phyloP scores from a whole-genome alignment of 495 filamentous ascomycete genomes.

The Xylaria castorea region DNA sequence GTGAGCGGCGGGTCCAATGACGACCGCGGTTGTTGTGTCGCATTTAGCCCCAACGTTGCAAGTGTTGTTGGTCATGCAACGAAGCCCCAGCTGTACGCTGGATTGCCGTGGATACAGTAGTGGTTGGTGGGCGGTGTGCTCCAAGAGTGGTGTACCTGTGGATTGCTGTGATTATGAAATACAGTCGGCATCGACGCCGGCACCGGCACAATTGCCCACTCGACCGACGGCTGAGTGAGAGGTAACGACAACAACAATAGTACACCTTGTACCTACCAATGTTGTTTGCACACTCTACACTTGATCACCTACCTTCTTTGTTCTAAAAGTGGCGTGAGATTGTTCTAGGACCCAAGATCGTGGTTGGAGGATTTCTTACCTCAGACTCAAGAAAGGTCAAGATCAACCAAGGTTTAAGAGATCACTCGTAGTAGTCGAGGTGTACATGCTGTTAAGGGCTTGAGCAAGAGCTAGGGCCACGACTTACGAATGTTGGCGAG shows the following conservation, averaged over 20 bases:
- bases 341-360: background rate
- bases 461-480: background rate
- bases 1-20: background rate
- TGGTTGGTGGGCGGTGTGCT: background rate
- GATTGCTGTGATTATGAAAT: background rate
- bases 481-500: background rate
- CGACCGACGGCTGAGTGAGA: background rate
- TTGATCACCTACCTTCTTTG: background rate
- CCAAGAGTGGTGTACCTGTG: background rate
- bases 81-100: constrained; percentile 9
- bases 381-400: constrained; percentile 14
- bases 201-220: background rate
- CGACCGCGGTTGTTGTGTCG: background rate
- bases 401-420: constrained; percentile 13
- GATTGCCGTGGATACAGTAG: background rate
- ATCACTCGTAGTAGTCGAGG: background rate
- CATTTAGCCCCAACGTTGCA: constrained; percentile 10
- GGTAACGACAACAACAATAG: background rate
- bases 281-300: background rate
- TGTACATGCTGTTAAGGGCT: too few species aligned
- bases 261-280: background rate
- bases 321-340: background rate
- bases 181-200: constrained; percentile 7
- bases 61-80: constrained; percentile 14
- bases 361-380: constrained; percentile 21